Conservation (phyloP, 2,329 filamentous ascomycete species). For the Claviceps sp. region DNA sequence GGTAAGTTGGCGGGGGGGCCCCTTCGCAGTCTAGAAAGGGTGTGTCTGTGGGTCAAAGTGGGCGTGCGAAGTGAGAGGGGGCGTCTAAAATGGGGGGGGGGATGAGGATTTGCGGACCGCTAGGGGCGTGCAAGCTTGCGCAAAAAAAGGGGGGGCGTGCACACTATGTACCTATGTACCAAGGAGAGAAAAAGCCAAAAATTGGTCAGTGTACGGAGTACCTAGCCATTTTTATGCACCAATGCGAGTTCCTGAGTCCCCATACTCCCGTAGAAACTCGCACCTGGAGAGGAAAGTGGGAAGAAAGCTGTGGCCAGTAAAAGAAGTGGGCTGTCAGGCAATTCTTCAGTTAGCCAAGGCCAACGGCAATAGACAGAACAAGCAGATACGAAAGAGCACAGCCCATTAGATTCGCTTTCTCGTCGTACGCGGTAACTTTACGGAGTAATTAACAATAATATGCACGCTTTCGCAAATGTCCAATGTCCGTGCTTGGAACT, state of each 20-base stretch:
- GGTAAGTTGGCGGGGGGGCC: conserved; percentile 1
- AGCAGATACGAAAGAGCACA: not conserved
- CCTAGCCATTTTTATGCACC: not conserved
- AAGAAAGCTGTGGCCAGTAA: not conserved
- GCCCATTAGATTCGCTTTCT: not conserved
- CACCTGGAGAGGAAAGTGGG: not conserved
- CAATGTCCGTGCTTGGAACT: too few species aligned
- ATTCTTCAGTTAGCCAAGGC: not conserved
- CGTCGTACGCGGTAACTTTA: not conserved
- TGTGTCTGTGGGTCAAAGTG: not conserved
- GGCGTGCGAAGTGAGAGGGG: not conserved
- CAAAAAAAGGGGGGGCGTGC: not conserved
- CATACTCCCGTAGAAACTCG: not conserved
- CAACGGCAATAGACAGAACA: not conserved
- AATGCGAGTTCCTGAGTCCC: not conserved
- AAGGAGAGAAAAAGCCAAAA: not conserved
- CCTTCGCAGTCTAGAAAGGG: not conserved
- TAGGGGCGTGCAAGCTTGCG: too few species aligned
- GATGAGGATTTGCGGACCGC: not conserved
- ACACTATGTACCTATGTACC: not conserved
- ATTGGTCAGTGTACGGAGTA: not conserved
- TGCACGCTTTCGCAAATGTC: too few species aligned
- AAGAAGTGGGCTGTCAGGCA: not conserved
- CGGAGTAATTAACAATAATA: too few species aligned
- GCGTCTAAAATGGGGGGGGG: not conserved